Evolutionary conservation across 768 basidiomycete species (phyloP).

Genomic region (Ephemerocybe angulata): DNA sequence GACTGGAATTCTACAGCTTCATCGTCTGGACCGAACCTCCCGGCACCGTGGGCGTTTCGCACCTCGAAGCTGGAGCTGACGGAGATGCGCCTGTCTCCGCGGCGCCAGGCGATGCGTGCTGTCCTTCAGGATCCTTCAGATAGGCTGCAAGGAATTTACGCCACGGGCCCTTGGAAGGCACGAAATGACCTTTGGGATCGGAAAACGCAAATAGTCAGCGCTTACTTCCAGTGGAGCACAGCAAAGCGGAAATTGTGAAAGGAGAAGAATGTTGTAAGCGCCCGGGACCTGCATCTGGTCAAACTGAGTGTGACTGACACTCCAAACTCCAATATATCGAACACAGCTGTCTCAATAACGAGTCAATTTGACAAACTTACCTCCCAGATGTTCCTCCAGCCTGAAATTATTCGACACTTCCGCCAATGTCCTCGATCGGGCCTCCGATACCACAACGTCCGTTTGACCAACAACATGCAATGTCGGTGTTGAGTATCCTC

Average conservation of each 20-base stretch:
- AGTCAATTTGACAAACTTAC: conserved; percentile 38
- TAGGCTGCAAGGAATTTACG: conserved; percentile 67
- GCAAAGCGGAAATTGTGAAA: too few relatives aligned
- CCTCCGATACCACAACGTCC: conserved; percentile 69
- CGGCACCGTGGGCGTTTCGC: conserved; percentile 11
- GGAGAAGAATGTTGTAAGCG: too few relatives aligned
- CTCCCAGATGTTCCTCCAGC: conserved; percentile 72
- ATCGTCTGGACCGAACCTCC: neutral
- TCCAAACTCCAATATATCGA: too few relatives aligned
- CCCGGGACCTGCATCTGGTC: too few relatives aligned
- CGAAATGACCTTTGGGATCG: conserved; percentile 67
- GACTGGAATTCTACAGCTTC: neutral
- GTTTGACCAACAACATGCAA: conserved; percentile 69
- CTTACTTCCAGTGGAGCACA: neutral
- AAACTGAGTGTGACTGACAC: too few relatives aligned
- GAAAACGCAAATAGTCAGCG: neutral
- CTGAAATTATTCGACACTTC: conserved; percentile 49
- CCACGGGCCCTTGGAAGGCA: conserved; percentile 72
- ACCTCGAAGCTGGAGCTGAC: conserved; percentile 10
- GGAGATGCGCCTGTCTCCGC: neutral
- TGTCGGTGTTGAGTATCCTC: conserved; percentile 60
- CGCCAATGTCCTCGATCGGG: conserved; percentile 54
- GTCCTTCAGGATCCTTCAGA: conserved; percentile 44
- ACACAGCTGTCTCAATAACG: neutral
- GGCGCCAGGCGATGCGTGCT: conserved; percentile 42